Base-by-base conservation (phyloP, 2,329 filamentous ascomycete species). In the Periconia digitata region DNA sequence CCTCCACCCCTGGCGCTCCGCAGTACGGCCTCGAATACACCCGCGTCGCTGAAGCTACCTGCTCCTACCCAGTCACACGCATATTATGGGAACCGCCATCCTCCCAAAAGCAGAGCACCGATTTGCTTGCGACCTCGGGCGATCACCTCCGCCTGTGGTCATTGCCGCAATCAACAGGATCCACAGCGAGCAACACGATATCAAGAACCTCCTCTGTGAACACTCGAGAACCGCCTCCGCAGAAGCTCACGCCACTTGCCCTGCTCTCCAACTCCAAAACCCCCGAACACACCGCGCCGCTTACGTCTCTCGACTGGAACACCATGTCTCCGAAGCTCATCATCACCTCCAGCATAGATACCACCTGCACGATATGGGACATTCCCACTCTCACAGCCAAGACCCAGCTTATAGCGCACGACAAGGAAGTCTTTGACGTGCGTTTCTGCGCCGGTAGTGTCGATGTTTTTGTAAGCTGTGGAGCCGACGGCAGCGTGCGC, bases 301-400 rank as follows among this genome's bases (percentile, higher is more conserved):
- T 99, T 49, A 99, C 94, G 1, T 96, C 92, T 15, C 79, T 99
- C 40, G 94, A 99, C 70, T 99, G 94, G 94, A 99, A 99, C 66
- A 95, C 90, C 1, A 87, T 99, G 44, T 96, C 91, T 20, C 94
- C 94, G 0, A 96, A 92, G 70, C 79, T 99, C 45, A 99, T 99
- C 67, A 99, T 99, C 64, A 99, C 94, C 1, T 96, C 92, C 3
- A 97, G 92, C 70, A 99, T 99, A 65, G 94, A 99, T 68, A 99
- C 94, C 1, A 99, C 94, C 6, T 99, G 94, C 74, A 99, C 94
- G 4, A 99, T 99, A 58, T 99, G 94, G 94, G 94, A 99, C 70
- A 99, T 99, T 47, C 94, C 94, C 3, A 96, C 94, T 1, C 79
- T 99, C 54, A 99, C 94, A 0, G 94, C 94, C 44, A 99, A 99